Base-by-base conservation (phyloP, 179 eudicot genomes). In the Vitellaria paradoxa region DNA sequence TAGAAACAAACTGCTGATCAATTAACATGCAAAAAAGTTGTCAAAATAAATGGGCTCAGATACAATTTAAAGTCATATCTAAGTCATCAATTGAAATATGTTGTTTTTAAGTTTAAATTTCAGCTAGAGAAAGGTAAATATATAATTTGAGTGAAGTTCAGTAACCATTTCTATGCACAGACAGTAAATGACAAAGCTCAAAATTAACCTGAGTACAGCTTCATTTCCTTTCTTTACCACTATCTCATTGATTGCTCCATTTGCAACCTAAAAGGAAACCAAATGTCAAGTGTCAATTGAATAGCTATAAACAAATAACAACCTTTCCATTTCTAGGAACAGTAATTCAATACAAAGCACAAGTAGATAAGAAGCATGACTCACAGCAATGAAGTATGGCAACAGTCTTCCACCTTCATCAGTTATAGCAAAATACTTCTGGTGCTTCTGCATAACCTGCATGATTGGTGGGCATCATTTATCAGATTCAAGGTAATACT, bases 381-480 rank as follows among this genome's bases (percentile, higher is more conserved):
- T 88, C 75, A 96, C 99, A 82, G 98, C 89, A 82, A 96, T 85
- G 78, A 96, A 96, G 82, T 87, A 91, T 50, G 99, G 97, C 89
- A 96, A 81, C 74, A 96, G 88, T 60, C 67, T 81, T 78, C 92
- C 97, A 57, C 81, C 80, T 57, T 86, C 72, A 70, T 92, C 88
- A 53, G 97, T 86, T 61, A 94, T 69, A 68, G 97, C 96, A 90
- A 96, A 94, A 81, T 96, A 96, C 71, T 94, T 96, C 85, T 96
- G 99, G 87, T 96, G 99, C 90, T 96, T 96, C 81, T 94, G 98
- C 99, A 96, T 96, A 77, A 96, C 99, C 99, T 96, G 84, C 88
- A 86, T 17, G 30, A 75, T 66, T 9, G 59, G 57, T 65, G 11
- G 68, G 59, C 75, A 14, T 74, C 67, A 63, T 2, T 45, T 52